Evolutionary conservation across 1,284 basidiomycete species (phyloP).

Genomic region (Ganoderma lucidum): DNA sequence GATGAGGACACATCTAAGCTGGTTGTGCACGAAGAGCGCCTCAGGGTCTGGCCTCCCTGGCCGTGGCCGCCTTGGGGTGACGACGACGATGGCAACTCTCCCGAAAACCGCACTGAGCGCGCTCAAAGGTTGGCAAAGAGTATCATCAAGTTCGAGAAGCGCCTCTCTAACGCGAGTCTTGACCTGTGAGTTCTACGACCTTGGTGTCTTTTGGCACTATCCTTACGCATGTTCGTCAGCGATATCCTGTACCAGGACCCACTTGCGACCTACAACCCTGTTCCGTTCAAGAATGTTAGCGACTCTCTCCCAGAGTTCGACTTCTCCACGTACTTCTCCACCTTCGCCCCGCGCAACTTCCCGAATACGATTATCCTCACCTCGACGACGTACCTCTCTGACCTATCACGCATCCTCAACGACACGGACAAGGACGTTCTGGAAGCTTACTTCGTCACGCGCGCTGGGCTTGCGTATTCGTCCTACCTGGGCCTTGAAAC

Average conservation of each 20-base stretch:
- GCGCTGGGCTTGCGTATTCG: conserved; percentile 72
- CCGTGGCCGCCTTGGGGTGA: conserved; percentile 87
- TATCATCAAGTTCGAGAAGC: conserved; percentile 84
- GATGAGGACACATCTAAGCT: conserved; percentile 34
- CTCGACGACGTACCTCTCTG: conserved; percentile 80
- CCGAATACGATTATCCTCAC: conserved; percentile 85
- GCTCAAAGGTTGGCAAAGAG: conserved; percentile 73
- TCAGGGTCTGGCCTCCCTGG: conserved; percentile 81
- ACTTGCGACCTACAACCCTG: conserved; percentile 90
- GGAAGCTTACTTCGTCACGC: conserved; percentile 86
- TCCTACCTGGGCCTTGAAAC: conserved; percentile 77
- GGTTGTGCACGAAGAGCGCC: conserved; percentile 63
- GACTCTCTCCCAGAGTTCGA: conserved; percentile 79
- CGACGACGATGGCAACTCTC: conserved; percentile 58
- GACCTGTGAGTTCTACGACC: conserved; percentile 64
- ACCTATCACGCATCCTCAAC: conserved; percentile 76
- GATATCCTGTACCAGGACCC: conserved; percentile 82
- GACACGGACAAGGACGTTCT: conserved; percentile 77
- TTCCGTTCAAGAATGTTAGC: conserved; percentile 74
- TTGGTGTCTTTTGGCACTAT: not conserved
- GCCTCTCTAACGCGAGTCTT: conserved; percentile 83
- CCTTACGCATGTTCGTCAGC: conserved; percentile 41
- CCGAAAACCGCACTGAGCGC: conserved; percentile 50
- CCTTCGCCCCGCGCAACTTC: conserved; percentile 82
- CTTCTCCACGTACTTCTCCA: conserved; percentile 85